Base-by-base conservation (phyloP, 73 alveolate species). In the Paramecium caudatum region DNA sequence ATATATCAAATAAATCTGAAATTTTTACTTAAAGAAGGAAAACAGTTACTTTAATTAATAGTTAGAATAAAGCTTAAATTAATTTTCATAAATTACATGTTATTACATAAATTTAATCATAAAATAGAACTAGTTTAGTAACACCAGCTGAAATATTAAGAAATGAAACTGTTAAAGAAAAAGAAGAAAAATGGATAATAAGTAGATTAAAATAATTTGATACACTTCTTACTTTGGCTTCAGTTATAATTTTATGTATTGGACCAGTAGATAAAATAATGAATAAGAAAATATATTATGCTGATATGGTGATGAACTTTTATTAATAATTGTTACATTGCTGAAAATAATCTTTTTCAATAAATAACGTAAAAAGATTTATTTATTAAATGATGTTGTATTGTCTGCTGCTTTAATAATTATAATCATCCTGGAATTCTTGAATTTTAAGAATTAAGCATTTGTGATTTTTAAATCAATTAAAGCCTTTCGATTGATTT, bases 251-350 rank as follows among this genome's bases (percentile, higher is more conserved):
- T 8, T 9, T 74, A 15, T 74, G 88, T 39, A 2, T 12, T 15
- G 21, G 43, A 19, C 6, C 19, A 39, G 41, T 43, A 41, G 88
- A 55, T 10, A 23, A 19, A 5, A n/a, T n/a, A n/a, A 16, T 37
- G 36, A 37, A 55, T 8, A 37, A 15, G 12, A 55, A 55, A 55
- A 43, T 27, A 55, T 55, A 55, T 55, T 21, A 74, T 74, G 88
- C 88, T 36, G 88, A 74, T 74, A 17, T 74, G 45, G 69, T 74
- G 1, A 74, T 74, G 88, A 74, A 74, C 12, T 16, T 74, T 41
- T 12, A 1, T 6, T 45, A 37, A 74, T 74, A 3, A 41, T 74
- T 10, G 4, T 74, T 3, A 74, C 68, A 0, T 10, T 74, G 3
- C 13, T 74, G 0, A 74, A 74, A 21, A n/a, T 74, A 10, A 23